Base-by-base conservation (phyloP, 306 rosid genomes). In the Cucurbita ficifolia region DNA sequence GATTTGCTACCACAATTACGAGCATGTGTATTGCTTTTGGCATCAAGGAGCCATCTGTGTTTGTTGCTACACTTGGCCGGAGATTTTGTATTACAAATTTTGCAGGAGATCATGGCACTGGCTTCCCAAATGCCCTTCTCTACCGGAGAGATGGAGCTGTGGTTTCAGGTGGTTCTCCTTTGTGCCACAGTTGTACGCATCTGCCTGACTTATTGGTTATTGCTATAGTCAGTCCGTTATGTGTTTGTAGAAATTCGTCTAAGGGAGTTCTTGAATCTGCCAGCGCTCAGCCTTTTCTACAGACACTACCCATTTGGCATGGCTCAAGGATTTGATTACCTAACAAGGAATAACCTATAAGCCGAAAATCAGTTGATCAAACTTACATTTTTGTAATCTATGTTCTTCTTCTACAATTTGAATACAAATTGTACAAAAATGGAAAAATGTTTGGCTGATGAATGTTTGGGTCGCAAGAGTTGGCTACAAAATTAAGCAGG, bases 61-160 rank as follows among this genome's bases (percentile, higher is more conserved):
- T 67, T 87, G 99, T 74, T 94, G 99, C 83, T 83, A 86, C 59
- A 89, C 90, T 0, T 94, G 99, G 97, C 92, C 99, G 5, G 96
- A 94, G 97, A 87, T 90, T 4, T 79, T 94, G 88, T 94, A 86
- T 68, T 91, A 60, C 86, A 85, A 82, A 74, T 76, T 83, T 19
- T 82, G 87, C 3, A 81, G 94, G 70, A 85, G 80, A 82, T 89
- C 95, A 46, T 94, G 99, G 97, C 96, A 89, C 85, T 94, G 99
- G 99, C 87, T 91, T 56, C 91, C 92, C 40, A 89, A 79, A 75
- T 87, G 95, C 76, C 91, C 92, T 45, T 88, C 87, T 17, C 65
- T 94, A 77, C 92, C 97, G 49, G 82, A 81, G 1, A 89, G 85
- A 80, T 91, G 95, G 85, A 88, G 91, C 78, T 89, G 89, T 77